These are phyloP conservation scores for Lotus japonicus DNA, from an alignment of 306 rosid species.

Conservation along the genomic window DNA sequence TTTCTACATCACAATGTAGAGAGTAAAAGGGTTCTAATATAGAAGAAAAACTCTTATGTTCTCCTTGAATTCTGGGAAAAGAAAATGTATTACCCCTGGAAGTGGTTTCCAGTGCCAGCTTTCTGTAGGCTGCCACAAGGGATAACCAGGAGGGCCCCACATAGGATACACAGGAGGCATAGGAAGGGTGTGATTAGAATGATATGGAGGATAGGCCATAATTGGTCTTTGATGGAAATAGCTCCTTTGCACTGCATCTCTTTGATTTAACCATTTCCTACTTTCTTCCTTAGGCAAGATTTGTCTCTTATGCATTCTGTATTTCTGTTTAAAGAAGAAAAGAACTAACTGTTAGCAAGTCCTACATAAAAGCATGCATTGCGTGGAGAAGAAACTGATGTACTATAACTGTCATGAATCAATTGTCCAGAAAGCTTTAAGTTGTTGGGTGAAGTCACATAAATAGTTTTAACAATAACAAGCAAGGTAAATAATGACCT, in stretches of 20 bases:
- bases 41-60: background rate
- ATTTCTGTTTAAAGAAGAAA: slow-evolving; percentile 50
- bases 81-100: slow-evolving; percentile 44
- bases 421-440: no score
- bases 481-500: slow-evolving; percentile 40
- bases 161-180: slow-evolving; percentile 56
- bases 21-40: background rate
- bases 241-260: slow-evolving; percentile 45
- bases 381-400: background rate
- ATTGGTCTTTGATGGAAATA: slow-evolving; percentile 64
- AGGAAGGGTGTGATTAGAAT: slow-evolving; percentile 45
- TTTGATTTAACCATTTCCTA: slow-evolving; percentile 48
- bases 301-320: slow-evolving; percentile 84
- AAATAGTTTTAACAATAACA: no score
- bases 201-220: slow-evolving; percentile 71
- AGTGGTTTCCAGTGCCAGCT: slow-evolving; percentile 68
- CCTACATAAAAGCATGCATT: background rate
- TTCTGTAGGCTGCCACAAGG: slow-evolving; percentile 65
- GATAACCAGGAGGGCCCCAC: slow-evolving; percentile 68
- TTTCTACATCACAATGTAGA: background rate
- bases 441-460: no score
- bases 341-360: background rate
- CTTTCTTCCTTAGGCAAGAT: slow-evolving; percentile 78
- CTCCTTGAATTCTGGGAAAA: background rate
- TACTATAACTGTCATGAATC: background rate